phyloP scores from a whole-genome alignment of 2,329 filamentous ascomycete species.

The Paracoccidioides brasiliensis region DNA sequence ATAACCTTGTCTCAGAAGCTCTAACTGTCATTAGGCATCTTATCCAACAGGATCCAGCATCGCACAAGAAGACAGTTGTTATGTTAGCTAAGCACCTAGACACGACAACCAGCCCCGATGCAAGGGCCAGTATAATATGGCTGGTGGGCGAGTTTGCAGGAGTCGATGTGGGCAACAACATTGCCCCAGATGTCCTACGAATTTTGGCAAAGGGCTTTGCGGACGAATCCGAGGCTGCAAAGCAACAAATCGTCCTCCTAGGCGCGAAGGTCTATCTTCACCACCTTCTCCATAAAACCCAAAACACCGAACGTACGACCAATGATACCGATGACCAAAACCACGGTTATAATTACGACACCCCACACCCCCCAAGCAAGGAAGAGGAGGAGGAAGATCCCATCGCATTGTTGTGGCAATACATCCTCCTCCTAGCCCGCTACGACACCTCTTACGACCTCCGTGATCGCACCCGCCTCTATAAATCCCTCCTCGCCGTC shows the following conservation, averaged over 20 bases:
- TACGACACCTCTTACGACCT: slow-evolving; percentile 95
- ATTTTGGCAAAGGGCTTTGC: slow-evolving; percentile 77
- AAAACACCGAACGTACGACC: not conserved
- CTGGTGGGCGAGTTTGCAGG: slow-evolving; percentile 89
- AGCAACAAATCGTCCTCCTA: slow-evolving; percentile 80
- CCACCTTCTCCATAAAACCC: slow-evolving; percentile 49
- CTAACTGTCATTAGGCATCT: slow-evolving; percentile 90
- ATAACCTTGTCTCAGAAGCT: slow-evolving; percentile 79
- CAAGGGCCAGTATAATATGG: slow-evolving; percentile 92
- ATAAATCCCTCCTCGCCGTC: slow-evolving; percentile 67
- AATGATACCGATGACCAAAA: slow-evolving; percentile 10
- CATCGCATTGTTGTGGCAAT: slow-evolving; percentile 67
- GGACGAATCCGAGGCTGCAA: slow-evolving; percentile 71
- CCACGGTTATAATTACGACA: slow-evolving; percentile 10
- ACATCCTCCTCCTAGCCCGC: slow-evolving; percentile 69
- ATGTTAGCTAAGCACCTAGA: slow-evolving; percentile 84
- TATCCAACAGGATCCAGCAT: slow-evolving; percentile 76
- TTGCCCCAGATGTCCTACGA: slow-evolving; percentile 81
- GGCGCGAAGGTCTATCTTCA: slow-evolving; percentile 96
- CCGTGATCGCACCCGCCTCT: slow-evolving; percentile 78
- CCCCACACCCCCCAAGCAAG: slow-evolving; percentile 11
- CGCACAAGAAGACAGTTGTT: slow-evolving; percentile 74
- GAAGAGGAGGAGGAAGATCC: slow-evolving; percentile 39
- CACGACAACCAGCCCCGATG: slow-evolving; percentile 71
- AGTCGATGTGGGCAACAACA: slow-evolving; percentile 66